phyloP scores from a whole-genome alignment of 2,329 filamentous ascomycete genomes.

The Calycina marina region DNA sequence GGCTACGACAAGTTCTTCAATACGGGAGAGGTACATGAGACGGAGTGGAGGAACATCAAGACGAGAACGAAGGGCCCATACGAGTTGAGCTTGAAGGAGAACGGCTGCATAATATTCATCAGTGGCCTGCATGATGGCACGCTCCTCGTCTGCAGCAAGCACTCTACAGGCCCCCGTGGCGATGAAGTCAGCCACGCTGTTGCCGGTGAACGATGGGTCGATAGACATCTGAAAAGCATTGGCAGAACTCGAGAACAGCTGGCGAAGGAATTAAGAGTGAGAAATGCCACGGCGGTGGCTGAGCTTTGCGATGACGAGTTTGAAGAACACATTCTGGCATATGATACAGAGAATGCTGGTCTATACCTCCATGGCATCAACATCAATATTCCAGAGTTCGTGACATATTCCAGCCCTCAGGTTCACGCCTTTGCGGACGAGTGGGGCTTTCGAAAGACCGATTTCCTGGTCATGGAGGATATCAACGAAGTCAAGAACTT shows the following conservation, averaged over 20 bases:
- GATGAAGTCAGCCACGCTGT: slow-evolving; percentile 63
- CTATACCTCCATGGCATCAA: slow-evolving; percentile 95
- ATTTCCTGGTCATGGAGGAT: slow-evolving; percentile 63
- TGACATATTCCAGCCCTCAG: slow-evolving; percentile 67
- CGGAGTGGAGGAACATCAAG: slow-evolving; percentile 70
- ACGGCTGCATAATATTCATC: slow-evolving; percentile 98
- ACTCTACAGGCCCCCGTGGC: slow-evolving; percentile 72
- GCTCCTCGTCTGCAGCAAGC: slow-evolving; percentile 94
- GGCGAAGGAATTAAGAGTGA: slow-evolving; percentile 55
- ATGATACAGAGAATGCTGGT: slow-evolving; percentile 67
- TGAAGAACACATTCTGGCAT: slow-evolving; percentile 91
- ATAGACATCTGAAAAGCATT: slow-evolving; percentile 60
- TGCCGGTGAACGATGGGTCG: slow-evolving; percentile 69
- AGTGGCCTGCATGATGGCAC: slow-evolving; percentile 80
- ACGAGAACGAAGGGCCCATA: slow-evolving; percentile 71
- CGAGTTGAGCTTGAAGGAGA: slow-evolving; percentile 93
- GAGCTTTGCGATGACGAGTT: slow-evolving; percentile 94
- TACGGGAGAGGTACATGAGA: slow-evolving; percentile 64
- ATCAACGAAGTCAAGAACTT: slow-evolving; percentile 63
- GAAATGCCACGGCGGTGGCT: slow-evolving; percentile 89
- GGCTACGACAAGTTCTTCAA: slow-evolving; percentile 99
- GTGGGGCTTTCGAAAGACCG: slow-evolving; percentile 90
- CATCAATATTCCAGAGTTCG: slow-evolving; percentile 83
- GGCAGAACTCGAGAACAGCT: slow-evolving; percentile 71
- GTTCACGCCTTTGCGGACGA: slow-evolving; percentile 80